phyloP scores from a whole-genome alignment of 208 protist genomes.

The Entamoeba dispar region DNA sequence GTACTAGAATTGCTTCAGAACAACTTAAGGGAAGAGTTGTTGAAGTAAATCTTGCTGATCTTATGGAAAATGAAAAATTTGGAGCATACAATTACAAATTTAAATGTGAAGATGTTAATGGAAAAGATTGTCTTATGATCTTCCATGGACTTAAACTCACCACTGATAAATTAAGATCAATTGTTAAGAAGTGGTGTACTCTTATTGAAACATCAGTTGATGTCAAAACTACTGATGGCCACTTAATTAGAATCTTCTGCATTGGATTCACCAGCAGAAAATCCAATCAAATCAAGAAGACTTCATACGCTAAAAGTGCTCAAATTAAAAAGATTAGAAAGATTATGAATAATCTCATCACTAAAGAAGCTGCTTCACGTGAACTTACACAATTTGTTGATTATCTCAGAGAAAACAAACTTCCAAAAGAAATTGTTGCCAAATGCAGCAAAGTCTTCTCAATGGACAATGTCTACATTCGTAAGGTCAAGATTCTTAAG shows the following conservation, averaged over 20 bases:
- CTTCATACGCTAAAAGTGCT: conserved; percentile 78
- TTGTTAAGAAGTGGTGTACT: conserved; percentile 92
- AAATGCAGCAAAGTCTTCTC: conserved; percentile 74
- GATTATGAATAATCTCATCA: conserved; percentile 79
- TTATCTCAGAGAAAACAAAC: conserved; percentile 60
- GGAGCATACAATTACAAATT: conserved; percentile 83
- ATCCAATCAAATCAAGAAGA: conserved; percentile 67
- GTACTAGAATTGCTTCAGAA: conserved; percentile 64
- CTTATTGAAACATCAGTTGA: conserved; percentile 74
- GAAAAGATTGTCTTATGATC: conserved; percentile 75
- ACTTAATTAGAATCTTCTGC: conserved; percentile 75
- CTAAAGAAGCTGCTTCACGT: conserved; percentile 47
- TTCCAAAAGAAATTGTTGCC: conserved; percentile 74
- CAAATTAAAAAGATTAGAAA: conserved; percentile 69
- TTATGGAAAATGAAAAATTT: conserved; percentile 65
- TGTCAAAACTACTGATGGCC: conserved; percentile 84
- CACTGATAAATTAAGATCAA: conserved; percentile 77
- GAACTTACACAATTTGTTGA: conserved; percentile 70
- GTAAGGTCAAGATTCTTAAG: conserved; percentile 85
- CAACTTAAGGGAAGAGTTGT: conserved; percentile 77
- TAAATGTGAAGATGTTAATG: conserved; percentile 76
- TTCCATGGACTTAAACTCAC: conserved; percentile 92
- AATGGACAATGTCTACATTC: conserved; percentile 81
- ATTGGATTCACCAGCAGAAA: conserved; percentile 86
- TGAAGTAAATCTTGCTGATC: conserved; percentile 79